Evolutionary conservation across 208 protist genomes (phyloP).

Genomic region (Leishmania tropica): DNA sequence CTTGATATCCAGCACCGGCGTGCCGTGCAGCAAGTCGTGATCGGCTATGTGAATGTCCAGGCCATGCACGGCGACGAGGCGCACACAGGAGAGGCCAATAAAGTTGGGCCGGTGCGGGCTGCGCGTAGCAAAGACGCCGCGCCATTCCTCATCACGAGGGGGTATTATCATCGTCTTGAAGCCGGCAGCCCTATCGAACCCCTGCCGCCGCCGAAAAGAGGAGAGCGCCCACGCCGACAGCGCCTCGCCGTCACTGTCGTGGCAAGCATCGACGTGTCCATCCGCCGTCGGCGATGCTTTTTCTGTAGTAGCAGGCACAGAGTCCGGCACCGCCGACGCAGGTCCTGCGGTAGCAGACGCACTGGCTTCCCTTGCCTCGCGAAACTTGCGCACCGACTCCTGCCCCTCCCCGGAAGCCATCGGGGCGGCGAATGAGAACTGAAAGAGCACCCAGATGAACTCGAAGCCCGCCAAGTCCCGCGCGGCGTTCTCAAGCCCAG

Average conservation of each 20-base stretch:
- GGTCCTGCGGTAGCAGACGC: background rate
- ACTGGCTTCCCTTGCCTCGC: slow-evolving; percentile 3
- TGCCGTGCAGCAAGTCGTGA: slow-evolving; percentile 95
- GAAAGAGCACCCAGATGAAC: slow-evolving; percentile 92
- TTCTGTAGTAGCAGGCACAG: background rate
- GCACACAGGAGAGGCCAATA: slow-evolving; percentile 89
- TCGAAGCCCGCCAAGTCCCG: slow-evolving; percentile 86
- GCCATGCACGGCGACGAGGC: slow-evolving; percentile 79
- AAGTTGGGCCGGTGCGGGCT: slow-evolving; percentile 93
- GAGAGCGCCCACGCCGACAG: slow-evolving; percentile 16
- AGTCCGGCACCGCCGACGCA: background rate
- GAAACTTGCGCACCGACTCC: slow-evolving; percentile 31
- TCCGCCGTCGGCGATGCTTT: background rate
- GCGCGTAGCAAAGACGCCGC: slow-evolving; percentile 92
- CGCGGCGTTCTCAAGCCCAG: slow-evolving; percentile 84
- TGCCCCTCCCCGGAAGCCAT: slow-evolving; percentile 66
- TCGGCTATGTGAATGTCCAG: slow-evolving; percentile 89
- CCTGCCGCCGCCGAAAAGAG: slow-evolving; percentile 53
- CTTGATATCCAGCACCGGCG: slow-evolving; percentile 97
- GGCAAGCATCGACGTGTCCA: background rate
- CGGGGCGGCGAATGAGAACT: slow-evolving; percentile 83
- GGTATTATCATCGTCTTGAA: slow-evolving; percentile 90
- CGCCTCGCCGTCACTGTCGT: background rate
- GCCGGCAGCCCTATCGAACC: slow-evolving; percentile 52
- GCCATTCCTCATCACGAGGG: slow-evolving; percentile 76